Evolutionary conservation across 768 basidiomycete species (phyloP), one percentile per base, ranked within the genome.

Genomic region (Pleurotus giganteus): DNA sequence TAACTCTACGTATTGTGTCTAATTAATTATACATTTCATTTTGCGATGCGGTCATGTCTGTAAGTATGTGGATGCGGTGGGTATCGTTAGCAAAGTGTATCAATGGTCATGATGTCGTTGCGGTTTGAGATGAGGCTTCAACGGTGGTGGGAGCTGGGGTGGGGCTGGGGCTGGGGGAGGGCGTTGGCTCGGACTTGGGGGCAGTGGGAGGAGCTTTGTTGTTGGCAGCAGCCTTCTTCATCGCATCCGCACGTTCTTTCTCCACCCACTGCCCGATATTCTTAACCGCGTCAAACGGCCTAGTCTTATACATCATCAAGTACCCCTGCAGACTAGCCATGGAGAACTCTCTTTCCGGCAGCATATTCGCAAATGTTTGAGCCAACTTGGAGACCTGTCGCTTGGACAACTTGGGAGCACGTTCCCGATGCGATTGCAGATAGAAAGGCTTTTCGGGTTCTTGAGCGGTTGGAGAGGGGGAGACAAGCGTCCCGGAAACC

Each of bases 281-380:
- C 21, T 67, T 65, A 12, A 83, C 76, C 6, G 88, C 88, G 12
- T 76, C 78, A 57, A 71, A 65, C 0, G 89, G 87, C 3, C 77
- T 67, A 4, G 70, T 73, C 66, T 90, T 89, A 71, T 86, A 80
- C 17, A 71, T 68, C 85, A 92, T 88, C 57, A 91, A 66, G 64
- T 83, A 89, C 3, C 85, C 78, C 60, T 79, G 79, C 46, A 80
- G 68, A 42, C 66, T 66, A 13, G 77, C 81, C 78, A 79, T 81
- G 19, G 75, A 82, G 27, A 76, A 66, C 60, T 74, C 70, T 24
- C 73, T 69, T 43, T 79, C 76, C 1, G 77, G 78, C 44, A 92
- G 74, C 9, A 65, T 69, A 0, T 72, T 72, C 2, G 81, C 75
- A 62, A 92, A 92, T 27, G 68, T 67, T 9, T 65, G 65, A 1